These are phyloP conservation scores for Rubroshorea leprosula DNA, from an alignment of 345 rosid genomes.

Conservation along the genomic window DNA sequence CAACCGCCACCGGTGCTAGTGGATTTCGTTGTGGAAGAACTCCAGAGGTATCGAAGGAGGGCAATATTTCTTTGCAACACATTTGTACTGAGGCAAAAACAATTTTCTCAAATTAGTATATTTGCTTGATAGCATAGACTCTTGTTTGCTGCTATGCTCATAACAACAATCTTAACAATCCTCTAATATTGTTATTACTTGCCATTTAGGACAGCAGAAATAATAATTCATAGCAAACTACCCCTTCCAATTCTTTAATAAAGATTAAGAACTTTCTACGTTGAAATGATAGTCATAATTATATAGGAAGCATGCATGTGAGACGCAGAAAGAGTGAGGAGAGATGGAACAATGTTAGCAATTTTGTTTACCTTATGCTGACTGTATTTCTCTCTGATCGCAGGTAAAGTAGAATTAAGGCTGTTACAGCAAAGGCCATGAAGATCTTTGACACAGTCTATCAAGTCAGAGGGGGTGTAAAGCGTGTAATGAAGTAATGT, in stretches of 20 bases:
- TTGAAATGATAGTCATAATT: no score
- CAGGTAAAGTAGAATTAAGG: constrained; percentile 50
- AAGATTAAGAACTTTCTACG: no score
- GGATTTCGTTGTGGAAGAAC: constrained; percentile 10
- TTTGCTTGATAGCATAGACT: not conserved
- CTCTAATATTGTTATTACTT: no score
- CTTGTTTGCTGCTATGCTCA: no score
- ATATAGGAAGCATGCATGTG: no score
- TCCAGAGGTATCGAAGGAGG: constrained; percentile 11
- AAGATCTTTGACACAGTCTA: constrained; percentile 66
- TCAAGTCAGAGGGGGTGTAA: constrained; percentile 58
- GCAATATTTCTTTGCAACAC: constrained; percentile 25
- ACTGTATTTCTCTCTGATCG: constrained; percentile 82
- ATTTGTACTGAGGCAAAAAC: constrained; percentile 17
- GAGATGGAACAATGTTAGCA: not conserved
- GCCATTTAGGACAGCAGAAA: no score
- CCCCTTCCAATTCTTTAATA: no score
- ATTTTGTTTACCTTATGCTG: constrained; percentile 63
- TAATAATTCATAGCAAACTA: no score
- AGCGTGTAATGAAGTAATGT: constrained; percentile 84
- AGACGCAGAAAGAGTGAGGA: no score
- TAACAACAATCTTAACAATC: no score
- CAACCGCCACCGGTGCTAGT: not conserved
- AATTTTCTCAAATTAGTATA: not conserved
- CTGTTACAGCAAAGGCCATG: constrained; percentile 47